A percentile compares a stretch with the other conserved stretches of the same genome.
Conservation (phyloP, 495 filamentous ascomycete genomes). For the Thozetella sp. region DNA sequence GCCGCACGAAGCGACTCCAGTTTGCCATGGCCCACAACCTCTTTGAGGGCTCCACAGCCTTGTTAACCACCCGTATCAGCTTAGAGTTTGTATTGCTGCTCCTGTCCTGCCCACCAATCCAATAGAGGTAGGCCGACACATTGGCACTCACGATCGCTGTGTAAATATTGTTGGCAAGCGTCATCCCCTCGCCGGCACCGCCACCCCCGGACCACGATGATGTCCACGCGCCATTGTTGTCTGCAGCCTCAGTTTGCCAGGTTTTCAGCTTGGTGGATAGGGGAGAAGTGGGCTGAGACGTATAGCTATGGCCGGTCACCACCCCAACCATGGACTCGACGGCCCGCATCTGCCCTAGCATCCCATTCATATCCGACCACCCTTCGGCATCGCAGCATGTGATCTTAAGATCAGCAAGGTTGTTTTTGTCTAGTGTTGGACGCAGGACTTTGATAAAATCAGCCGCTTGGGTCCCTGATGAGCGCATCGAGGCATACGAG, state of each 20-base stretch:
- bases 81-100: slow-evolving; percentile 37
- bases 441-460: slow-evolving; percentile 53
- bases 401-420: slow-evolving; percentile 35
- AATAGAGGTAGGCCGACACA: slow-evolving; percentile 52
- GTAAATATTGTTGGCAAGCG: slow-evolving; percentile 56
- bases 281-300: slow-evolving; percentile 31
- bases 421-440: slow-evolving; percentile 40
- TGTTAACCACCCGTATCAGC: slow-evolving; percentile 35
- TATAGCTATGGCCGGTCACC: slow-evolving; percentile 51
- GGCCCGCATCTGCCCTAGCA: slow-evolving; percentile 40
- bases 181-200: slow-evolving; percentile 44
- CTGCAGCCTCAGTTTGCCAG: slow-evolving; percentile 57
- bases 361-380: slow-evolving; percentile 39
- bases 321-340: slow-evolving; percentile 37
- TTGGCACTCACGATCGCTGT: slow-evolving; percentile 40
- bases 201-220: slow-evolving; percentile 43
- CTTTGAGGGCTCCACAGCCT: slow-evolving; percentile 31
- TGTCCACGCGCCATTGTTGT: slow-evolving; percentile 43
- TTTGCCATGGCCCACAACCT: slow-evolving; percentile 52
- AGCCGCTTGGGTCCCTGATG: slow-evolving; percentile 47
- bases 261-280: slow-evolving; percentile 35
- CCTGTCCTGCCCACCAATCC: slow-evolving; percentile 46
- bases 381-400: slow-evolving; percentile 56
- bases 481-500: slow-evolving; percentile 42
- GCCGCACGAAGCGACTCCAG: slow-evolving; percentile 44